Evolutionary conservation across 2,329 filamentous ascomycete species (phyloP).

Genomic region (Neocucurbitaria cava): DNA sequence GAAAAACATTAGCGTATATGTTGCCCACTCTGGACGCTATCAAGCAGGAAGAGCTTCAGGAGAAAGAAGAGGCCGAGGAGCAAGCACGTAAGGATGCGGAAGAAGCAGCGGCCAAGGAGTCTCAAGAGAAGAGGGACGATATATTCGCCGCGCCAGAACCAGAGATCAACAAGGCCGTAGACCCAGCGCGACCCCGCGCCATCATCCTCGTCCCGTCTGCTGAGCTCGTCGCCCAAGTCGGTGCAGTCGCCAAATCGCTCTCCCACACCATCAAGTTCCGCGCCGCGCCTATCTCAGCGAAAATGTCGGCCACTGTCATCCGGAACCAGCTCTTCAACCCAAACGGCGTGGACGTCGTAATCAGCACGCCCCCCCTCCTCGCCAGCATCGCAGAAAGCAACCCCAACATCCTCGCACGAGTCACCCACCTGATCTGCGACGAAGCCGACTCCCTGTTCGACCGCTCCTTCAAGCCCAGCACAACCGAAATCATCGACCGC

Average conservation of each 20-base stretch:
- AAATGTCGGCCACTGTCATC: constrained; percentile 78
- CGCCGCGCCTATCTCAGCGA: constrained; percentile 80
- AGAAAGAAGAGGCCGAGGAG: constrained; percentile 54
- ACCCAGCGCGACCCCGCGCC: constrained; percentile 78
- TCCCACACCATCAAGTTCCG: constrained; percentile 89
- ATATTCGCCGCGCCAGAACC: constrained; percentile 68
- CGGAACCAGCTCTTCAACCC: constrained; percentile 83
- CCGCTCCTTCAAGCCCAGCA: constrained; percentile 86
- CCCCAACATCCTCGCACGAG: constrained; percentile 90
- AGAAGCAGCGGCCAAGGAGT: constrained; percentile 45
- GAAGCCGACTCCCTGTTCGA: constrained; percentile 97
- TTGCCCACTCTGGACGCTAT: constrained; percentile 84
- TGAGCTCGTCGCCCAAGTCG: constrained; percentile 89
- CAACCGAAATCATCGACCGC: constrained; percentile 81
- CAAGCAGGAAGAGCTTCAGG: constrained; percentile 72
- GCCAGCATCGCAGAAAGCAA: constrained; percentile 87
- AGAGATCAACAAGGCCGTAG: constrained; percentile 65
- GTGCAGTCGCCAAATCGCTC: constrained; percentile 78
- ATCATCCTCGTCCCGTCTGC: constrained; percentile 91
- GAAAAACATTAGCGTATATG: constrained; percentile 94
- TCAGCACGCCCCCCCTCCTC: constrained; percentile 89
- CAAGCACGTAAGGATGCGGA: constrained; percentile 62
- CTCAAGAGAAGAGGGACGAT: constrained; percentile 48
- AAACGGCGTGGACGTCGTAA: constrained; percentile 80
- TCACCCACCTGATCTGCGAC: constrained; percentile 87